These are phyloP conservation scores for Lentinula guzmanii DNA, from an alignment of 768 basidiomycete genomes.

Conservation along the genomic window DNA sequence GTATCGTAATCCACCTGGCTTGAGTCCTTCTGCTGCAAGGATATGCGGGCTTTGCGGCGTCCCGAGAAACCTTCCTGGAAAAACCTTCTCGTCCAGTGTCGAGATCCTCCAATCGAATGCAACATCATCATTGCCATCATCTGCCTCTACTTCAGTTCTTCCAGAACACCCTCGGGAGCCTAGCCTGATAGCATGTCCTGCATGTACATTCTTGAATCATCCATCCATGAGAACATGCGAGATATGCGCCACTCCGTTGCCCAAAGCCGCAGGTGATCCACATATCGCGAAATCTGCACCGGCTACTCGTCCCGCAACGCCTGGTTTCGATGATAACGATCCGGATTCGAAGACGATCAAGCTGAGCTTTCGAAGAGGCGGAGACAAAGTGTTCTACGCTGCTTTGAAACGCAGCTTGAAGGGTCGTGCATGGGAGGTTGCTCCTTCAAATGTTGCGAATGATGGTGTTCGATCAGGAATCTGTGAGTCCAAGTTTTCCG, in stretches of 20 bases:
- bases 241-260: slow-evolving; percentile 75
- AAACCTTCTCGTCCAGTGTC: slow-evolving; percentile 16
- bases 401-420: slow-evolving; percentile 66
- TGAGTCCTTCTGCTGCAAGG: slow-evolving; percentile 61
- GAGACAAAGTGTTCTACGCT: slow-evolving; percentile 78
- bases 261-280: slow-evolving; percentile 14
- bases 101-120: slow-evolving; percentile 29
- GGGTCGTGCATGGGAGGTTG: slow-evolving; percentile 69
- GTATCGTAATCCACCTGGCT: slow-evolving; percentile 72
- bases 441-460: background rate
- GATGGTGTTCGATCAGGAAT: slow-evolving; percentile 39
- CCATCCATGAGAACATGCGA: slow-evolving; percentile 71
- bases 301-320: slow-evolving; percentile 57
- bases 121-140: slow-evolving; percentile 35
- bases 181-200: slow-evolving; percentile 60
- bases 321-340: slow-evolving; percentile 30
- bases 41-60: slow-evolving; percentile 83
- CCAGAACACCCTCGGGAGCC: slow-evolving; percentile 8
- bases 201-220: slow-evolving; percentile 92
- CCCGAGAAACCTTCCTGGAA: slow-evolving; percentile 37
- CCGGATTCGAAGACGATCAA: slow-evolving; percentile 51
- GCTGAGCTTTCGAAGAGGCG: slow-evolving; percentile 88
- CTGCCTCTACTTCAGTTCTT: slow-evolving; percentile 27
- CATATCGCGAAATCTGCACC: slow-evolving; percentile 51
- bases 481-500: slow-evolving; percentile 27